Evolutionary conservation across 495 filamentous ascomycete species (phyloP), one percentile per base, ranked within the genome.

Genomic region (Daldinia bambusicola): DNA sequence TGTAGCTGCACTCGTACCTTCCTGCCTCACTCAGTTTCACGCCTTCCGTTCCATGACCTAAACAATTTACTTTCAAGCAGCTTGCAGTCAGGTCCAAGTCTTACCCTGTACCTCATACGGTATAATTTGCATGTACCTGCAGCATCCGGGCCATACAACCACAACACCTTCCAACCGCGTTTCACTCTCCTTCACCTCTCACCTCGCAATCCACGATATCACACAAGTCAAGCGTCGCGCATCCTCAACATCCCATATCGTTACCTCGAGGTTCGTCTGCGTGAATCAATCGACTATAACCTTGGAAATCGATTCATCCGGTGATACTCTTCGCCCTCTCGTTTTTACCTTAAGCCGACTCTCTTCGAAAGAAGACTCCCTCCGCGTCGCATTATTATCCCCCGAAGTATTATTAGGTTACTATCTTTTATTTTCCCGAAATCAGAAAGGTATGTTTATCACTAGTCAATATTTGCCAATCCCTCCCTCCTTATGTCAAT

Each of bases 1-100:
- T 16, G 18, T 48, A 48, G 16, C 43, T 48, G 18, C 50, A 53
- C n/a, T 53, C 50, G 26, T 10, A 53, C 50, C 50, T 53, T 53
- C 50, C 50, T n/a, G 6, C 50, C 12, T 53, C 14, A 7, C 20
- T 16, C 22, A 7, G 22, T 30, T 32, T 30, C 14, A 6, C 30
- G 26, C 50, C 12, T 53, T 16, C 6, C 1, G 14, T 53, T 13
- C 12, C 50, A 32, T 26, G 50, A 53, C 22, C 14, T 22, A 30
- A 53, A 32, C 22, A 10, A 36, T 53, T n/a, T 14, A 7, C 0
- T 9, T 31, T 52, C 41, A 45, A 45, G 18, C 6, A 18, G 8
- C 41, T 9, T 0, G 16, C 16, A 10, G 22, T 20, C 22, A 12
- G 43, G 43, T 48, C 9, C 16, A 9, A 48, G 16, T 20, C 22